Evolutionary conservation across 306 rosid genomes (phyloP).

Genomic region (Quillaja saponaria): DNA sequence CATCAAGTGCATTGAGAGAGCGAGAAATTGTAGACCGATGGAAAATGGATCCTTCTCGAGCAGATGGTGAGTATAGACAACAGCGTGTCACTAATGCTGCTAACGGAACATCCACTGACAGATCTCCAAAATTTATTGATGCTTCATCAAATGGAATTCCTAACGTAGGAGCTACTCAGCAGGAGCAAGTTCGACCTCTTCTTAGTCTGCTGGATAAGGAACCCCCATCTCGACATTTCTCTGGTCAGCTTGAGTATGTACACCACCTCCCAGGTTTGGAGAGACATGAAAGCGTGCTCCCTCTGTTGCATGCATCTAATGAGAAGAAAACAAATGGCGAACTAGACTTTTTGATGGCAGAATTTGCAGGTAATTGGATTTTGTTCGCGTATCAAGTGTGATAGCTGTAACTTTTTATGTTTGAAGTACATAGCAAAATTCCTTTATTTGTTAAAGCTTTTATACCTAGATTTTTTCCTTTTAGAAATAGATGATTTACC

Average conservation of each 20-base stretch:
- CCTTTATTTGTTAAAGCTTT: too few species aligned
- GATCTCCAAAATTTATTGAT: conserved; percentile 65
- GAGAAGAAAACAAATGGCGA: conserved; percentile 92
- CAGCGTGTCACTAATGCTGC: conserved; percentile 57
- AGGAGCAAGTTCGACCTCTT: conserved; percentile 95
- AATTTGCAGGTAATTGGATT: conserved; percentile 78
- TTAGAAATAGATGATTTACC: too few species aligned
- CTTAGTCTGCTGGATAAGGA: conserved; percentile 97
- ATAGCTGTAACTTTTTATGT: too few species aligned
- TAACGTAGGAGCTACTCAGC: conserved; percentile 50
- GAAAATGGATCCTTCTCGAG: conserved; percentile 68
- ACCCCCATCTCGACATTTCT: conserved; percentile 88
- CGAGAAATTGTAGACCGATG: conserved; percentile 63
- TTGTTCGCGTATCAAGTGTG: conserved; percentile 14
- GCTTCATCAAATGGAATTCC: conserved; percentile 68
- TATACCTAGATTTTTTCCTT: too few species aligned
- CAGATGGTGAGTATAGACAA: conserved; percentile 64
- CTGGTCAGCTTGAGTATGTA: conserved; percentile 96
- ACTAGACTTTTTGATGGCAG: conserved; percentile 94
- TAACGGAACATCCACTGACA: conserved; percentile 72
- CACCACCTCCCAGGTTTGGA: conserved; percentile 88
- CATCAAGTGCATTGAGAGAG: conserved; percentile 47
- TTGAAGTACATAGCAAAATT: too few species aligned
- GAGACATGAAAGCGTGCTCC: conserved; percentile 94
- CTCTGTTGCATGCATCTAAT: conserved; percentile 81